phyloP scores from a whole-genome alignment of 345 rosid genomes.

The Pseudoturritis turrita region DNA sequence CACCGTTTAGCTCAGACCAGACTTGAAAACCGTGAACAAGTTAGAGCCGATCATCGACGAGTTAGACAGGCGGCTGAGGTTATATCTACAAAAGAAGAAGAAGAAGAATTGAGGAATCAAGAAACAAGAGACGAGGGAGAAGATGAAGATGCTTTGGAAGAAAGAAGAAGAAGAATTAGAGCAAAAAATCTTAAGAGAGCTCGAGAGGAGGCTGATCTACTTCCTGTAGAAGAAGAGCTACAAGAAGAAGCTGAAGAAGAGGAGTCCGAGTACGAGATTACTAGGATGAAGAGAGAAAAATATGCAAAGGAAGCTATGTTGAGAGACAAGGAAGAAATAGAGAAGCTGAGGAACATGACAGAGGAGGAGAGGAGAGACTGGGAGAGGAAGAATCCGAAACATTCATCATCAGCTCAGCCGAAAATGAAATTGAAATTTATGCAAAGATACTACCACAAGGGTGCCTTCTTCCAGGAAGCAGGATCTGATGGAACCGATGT shows the following conservation, averaged over 20 bases:
- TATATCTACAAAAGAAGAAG: slow-evolving; percentile 39
- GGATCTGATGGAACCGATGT: slow-evolving; percentile 36
- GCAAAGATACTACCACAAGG: slow-evolving; percentile 71
- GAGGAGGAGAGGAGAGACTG: slow-evolving; percentile 64
- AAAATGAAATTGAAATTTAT: slow-evolving; percentile 57
- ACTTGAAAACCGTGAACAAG: slow-evolving; percentile 44
- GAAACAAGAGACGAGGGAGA: slow-evolving; percentile 42
- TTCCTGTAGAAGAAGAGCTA: slow-evolving; percentile 51
- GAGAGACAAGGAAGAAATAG: slow-evolving; percentile 59
- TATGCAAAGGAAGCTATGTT: slow-evolving; percentile 49
- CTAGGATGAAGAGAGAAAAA: slow-evolving; percentile 53
- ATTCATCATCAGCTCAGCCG: slow-evolving; percentile 28
- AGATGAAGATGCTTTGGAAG: slow-evolving; percentile 47
- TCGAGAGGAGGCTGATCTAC: slow-evolving; percentile 44
- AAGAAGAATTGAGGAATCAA: slow-evolving; percentile 38
- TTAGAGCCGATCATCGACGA: slow-evolving; percentile 51
- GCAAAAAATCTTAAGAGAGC: slow-evolving; percentile 43
- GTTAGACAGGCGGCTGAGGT: slow-evolving; percentile 50
- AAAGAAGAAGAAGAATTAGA: slow-evolving; percentile 47
- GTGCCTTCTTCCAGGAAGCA: slow-evolving; percentile 54
- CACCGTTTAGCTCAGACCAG: slow-evolving; percentile 44
- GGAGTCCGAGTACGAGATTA: slow-evolving; percentile 54
- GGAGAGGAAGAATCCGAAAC: slow-evolving; percentile 59
- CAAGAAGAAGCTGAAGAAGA: slow-evolving; percentile 61
- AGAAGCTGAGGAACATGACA: slow-evolving; percentile 61